phyloP scores from a whole-genome alignment of 192 early-diverging fungal genomes.

The Coemansia sp. region DNA sequence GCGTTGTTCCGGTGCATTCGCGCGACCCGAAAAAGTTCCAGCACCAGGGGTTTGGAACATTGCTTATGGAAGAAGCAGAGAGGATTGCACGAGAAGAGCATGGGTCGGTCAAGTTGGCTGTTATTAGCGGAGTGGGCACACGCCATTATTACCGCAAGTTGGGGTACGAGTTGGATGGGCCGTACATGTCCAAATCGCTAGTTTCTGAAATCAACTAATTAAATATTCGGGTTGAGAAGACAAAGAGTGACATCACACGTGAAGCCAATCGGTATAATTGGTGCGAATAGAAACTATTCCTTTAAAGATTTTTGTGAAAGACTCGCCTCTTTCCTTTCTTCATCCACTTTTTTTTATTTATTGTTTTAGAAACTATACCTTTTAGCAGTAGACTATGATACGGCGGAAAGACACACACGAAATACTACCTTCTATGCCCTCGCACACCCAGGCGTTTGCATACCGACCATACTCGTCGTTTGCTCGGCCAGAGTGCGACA shows the following conservation, averaged over 20 bases:
- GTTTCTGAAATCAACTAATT: not conserved
- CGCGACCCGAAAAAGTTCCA: slow-evolving; percentile 98
- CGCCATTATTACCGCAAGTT: slow-evolving; percentile 97
- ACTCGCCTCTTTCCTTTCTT: not conserved
- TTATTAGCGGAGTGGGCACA: slow-evolving; percentile 97
- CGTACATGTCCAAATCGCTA: slow-evolving; percentile 95
- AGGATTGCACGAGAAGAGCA: slow-evolving; percentile 97
- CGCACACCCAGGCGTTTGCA: slow-evolving; percentile 26
- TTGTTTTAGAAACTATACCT: not conserved
- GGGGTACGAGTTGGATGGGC: slow-evolving; percentile 91
- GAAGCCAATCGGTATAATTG: too few species aligned
- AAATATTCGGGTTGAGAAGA: not conserved
- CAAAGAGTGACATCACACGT: too few species aligned
- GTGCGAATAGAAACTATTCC: too few species aligned
- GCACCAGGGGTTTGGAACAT: slow-evolving; percentile 97
- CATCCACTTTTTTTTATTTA: slow-evolving; percentile 10
- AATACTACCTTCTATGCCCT: slow-evolving; percentile 22
- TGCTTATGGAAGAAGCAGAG: slow-evolving; percentile 99
- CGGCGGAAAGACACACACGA: slow-evolving; percentile 38
- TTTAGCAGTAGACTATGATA: slow-evolving; percentile 15
- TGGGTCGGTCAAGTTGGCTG: slow-evolving; percentile 87
- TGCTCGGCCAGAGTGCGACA: not conserved
- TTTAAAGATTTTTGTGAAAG: too few species aligned
- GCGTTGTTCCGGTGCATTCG: slow-evolving; percentile 91
- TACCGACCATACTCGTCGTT: slow-evolving; percentile 36